Base-by-base conservation (phyloP, 1,284 basidiomycete species). In the Cutaneotrichosporon sp. region DNA sequence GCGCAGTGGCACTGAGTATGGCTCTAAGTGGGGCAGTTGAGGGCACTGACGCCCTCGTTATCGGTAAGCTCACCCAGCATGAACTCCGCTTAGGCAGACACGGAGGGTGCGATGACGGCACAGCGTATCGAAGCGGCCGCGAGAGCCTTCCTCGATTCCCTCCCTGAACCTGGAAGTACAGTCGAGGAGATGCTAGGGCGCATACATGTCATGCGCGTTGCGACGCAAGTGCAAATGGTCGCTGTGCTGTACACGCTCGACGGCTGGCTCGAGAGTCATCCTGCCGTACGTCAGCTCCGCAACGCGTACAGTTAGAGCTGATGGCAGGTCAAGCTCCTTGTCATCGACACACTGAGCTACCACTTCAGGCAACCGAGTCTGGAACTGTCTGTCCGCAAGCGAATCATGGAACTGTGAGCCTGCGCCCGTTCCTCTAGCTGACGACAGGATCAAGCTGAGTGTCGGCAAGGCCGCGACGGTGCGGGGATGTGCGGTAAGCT, bases 281-380 rank as follows among this genome's bases (percentile, higher is more conserved):
- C 77, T 0, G 70, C 72, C 55, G 80, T 80, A 38, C 52, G 71
- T 61, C 42, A 2, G n/a, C 5, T 30, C n/a, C 9, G 5, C 5
- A 4, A 4, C 3, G 18, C 36, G 9, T 36, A 9, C 8, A 8
- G 34, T 13, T 5, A 31, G 26, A 53, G n/a, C 58, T 60, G 18
- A 64, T 59, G 2, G n/a, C 40, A 81, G 80, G 75, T 79, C 30
- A 73, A 73, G 46, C 72, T 81, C 3, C 66, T 81, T 16, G 53
- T 80, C 16, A 72, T 81, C 56, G 80, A 81, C 64, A 80, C 77
- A 1, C 65, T 81, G 18, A 80, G 76, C 47, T 77, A 68, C 65
- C 79, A 80, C 60, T 77, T 81, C 59, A 72, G 80, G 1, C 76
- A 80, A 32, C 80, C 80, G 5, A 63, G 67, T 4, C 58, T 80